phyloP scores from a whole-genome alignment of 2,329 filamentous ascomycete genomes.

The Aureobasidium sp. region DNA sequence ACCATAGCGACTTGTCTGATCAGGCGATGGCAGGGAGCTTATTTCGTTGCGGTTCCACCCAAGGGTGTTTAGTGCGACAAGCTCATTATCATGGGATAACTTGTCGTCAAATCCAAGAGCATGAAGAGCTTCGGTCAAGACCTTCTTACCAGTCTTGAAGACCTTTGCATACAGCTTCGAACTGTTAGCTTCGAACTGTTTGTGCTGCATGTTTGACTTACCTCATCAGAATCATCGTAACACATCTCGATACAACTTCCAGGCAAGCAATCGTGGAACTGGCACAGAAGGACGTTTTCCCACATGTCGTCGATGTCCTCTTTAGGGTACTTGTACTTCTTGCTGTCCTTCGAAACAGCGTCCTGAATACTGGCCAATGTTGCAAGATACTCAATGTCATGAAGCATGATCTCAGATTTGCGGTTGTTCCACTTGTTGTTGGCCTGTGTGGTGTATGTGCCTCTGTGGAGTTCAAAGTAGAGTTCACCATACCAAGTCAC shows the following conservation, averaged over 20 bases:
- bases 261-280: constrained; percentile 95
- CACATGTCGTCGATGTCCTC: constrained; percentile 92
- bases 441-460: constrained; percentile 93
- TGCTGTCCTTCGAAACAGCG: constrained; percentile 32
- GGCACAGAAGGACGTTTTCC: constrained; percentile 84
- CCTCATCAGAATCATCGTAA: constrained; percentile 86
- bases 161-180: constrained; percentile 66
- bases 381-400: constrained; percentile 79
- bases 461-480: constrained; percentile 95
- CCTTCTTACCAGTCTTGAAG: constrained; percentile 64
- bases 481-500: constrained; percentile 97
- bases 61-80: constrained; percentile 71
- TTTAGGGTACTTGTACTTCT: constrained; percentile 78
- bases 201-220: constrained; percentile 17
- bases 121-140: constrained; percentile 61
- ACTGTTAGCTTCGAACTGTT: neutral
- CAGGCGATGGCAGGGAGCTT: constrained; percentile 48
- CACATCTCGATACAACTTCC: constrained; percentile 97
- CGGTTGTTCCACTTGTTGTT: constrained; percentile 97
- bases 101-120: constrained; percentile 55
- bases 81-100: constrained; percentile 31
- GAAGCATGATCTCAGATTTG: constrained; percentile 72
- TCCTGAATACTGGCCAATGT: constrained; percentile 73
- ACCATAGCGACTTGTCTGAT: constrained; percentile 28
- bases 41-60: constrained; percentile 65